A percentile compares a stretch with the other conserved stretches of the same genome.
phyloP scores from a whole-genome alignment of 164 flowering plant genomes.

The Echeveria elegans region DNA sequence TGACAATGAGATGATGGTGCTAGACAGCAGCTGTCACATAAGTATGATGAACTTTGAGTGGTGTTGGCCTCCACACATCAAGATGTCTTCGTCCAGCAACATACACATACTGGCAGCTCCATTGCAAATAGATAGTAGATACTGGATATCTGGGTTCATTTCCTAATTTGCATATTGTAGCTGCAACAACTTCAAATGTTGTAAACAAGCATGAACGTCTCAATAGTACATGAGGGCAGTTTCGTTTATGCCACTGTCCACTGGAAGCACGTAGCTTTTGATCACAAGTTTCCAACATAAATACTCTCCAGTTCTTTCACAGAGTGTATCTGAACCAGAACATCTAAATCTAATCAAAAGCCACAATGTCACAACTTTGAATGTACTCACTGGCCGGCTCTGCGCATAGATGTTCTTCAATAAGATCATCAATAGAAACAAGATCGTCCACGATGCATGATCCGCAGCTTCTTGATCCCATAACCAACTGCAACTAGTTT shows the following conservation, averaged over 20 bases:
- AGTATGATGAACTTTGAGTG: background rate
- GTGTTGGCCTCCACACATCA: too few species aligned
- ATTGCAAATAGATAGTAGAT: too few species aligned
- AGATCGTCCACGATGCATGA: constrained; percentile 91
- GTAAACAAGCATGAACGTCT: too few species aligned
- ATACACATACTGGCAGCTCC: too few species aligned
- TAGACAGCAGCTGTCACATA: background rate
- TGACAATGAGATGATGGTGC: constrained; percentile 14
- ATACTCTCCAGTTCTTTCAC: background rate
- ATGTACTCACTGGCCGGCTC: constrained; percentile 78
- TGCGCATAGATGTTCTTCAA: constrained; percentile 60
- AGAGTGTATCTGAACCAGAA: background rate
- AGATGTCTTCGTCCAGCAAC: background rate
- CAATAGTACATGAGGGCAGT: too few species aligned
- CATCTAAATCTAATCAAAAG: constrained; percentile 66
- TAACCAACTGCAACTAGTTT: constrained; percentile 87
- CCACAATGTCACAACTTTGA: constrained; percentile 90
- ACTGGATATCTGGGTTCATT: too few species aligned
- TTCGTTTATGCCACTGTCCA: too few species aligned
- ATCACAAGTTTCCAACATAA: background rate
- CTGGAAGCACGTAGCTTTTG: too few species aligned
- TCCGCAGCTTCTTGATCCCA: constrained; percentile 83
- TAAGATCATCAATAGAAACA: constrained; percentile 69
- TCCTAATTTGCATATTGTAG: too few species aligned
- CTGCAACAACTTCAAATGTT: too few species aligned